Percentiles rank a stretch among this genome's conserved stretches.
Evolutionary conservation across 495 filamentous ascomycete species (phyloP).

Genomic region (Penicillium paxilli): DNA sequence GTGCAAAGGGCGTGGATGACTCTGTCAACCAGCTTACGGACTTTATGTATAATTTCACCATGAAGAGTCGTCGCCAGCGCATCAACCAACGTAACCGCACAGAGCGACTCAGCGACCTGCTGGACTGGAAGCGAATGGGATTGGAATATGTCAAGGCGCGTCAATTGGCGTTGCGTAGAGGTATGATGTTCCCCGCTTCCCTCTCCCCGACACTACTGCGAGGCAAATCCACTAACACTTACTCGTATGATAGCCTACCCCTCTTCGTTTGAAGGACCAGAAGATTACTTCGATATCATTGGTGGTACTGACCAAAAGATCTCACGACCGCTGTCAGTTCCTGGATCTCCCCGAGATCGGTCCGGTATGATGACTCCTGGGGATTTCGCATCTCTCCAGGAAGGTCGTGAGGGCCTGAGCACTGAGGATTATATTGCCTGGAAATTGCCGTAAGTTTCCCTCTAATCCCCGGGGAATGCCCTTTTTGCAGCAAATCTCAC

Average conservation of each 20-base stretch:
- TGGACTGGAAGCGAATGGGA: constrained; percentile 99
- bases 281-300: constrained; percentile 81
- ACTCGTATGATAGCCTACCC: constrained; percentile 67
- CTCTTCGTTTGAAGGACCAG: constrained; percentile 70
- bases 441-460: constrained; percentile 85
- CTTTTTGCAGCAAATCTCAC: neutral
- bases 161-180: constrained; percentile 84
- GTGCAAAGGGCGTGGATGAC: constrained; percentile 94
- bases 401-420: constrained; percentile 86
- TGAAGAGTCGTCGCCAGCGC: constrained; percentile 89
- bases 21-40: constrained; percentile 91
- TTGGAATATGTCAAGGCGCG: constrained; percentile 98
- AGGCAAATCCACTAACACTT: constrained; percentile 7
- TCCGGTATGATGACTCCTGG: constrained; percentile 99
- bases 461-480: neutral
- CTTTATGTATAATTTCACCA: constrained; percentile 94
- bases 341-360: constrained; percentile 86
- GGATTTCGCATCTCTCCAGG: constrained; percentile 94
- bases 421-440: constrained; percentile 98
- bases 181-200: constrained; percentile 32
- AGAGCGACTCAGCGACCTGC: constrained; percentile 86
- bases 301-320: constrained; percentile 90
- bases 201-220: neutral
- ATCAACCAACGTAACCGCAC: constrained; percentile 99
- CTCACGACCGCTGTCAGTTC: constrained; percentile 87